Base-by-base conservation (phyloP, 2,329 filamentous ascomycete species). In the Cordyceps javanica region DNA sequence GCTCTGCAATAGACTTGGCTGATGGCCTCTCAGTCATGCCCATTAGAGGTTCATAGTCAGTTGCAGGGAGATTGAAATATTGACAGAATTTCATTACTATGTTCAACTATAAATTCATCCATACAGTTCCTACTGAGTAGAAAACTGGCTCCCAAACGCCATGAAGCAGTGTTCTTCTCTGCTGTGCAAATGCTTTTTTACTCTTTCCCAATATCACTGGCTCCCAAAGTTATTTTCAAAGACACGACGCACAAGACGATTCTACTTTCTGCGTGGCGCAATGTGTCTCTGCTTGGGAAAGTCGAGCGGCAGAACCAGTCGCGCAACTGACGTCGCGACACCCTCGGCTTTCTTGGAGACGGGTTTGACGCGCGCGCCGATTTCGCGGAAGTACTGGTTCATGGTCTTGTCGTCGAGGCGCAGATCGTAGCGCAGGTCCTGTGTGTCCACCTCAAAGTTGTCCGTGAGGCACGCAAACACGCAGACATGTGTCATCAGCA, bases 301-400 rank as follows among this genome's bases (percentile, higher is more conserved):
- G 59, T 86, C 81, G 48, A 97, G 75, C 3, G 94, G 94, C 61
- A 97, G 71, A 64, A 81, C 83, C 65, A 97, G 75, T 64, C 85
- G 85, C 13, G 89, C 91, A 51, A 92, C 74, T 60, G 80, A 73
- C 30, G 72, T 65, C 58, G 71, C 71, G 59, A 73, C 80, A 60
- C 85, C 83, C 57, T 83, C 83, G 57, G 83, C 82, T 62, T 85
- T 86, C 32, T 80, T 82, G 62, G 85, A 79, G 59, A 82, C 77
- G 62, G 77, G 74, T 69, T 80, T 83, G 30, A 90, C 78, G 64
- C 79, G 82, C 30, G 86, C 89, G 23, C 90, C 90, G 62, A 94
- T 85, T 70, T 93, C 90, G 49, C 77, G 73, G 70, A 89, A 92
- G 70, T 91, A 92, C 67, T 85, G 80, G 54, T 77, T 80, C 65